These are phyloP conservation scores for Lactarius sp. DNA, from an alignment of 768 basidiomycete genomes.

Conservation along the genomic window DNA sequence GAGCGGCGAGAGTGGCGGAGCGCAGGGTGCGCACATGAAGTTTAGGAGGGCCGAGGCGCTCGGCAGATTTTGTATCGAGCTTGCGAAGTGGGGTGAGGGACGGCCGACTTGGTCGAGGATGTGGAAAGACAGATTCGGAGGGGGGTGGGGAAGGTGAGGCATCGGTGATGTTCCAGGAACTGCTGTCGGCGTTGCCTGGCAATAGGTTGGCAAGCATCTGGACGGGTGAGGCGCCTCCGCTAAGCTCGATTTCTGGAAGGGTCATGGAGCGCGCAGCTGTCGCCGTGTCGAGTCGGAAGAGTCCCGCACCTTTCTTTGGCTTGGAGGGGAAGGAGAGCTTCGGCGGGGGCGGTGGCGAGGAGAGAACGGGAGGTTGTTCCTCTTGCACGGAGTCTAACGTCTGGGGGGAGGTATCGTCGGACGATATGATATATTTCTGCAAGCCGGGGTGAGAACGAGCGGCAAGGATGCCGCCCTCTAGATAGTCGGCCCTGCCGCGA, in stretches of 20 bases:
- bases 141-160: constrained; percentile 62
- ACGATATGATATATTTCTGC: constrained; percentile 44
- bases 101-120: constrained; percentile 51
- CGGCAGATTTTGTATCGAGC: constrained; percentile 57
- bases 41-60: constrained; percentile 50
- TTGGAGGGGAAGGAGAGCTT: constrained; percentile 25
- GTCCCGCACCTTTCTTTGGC: constrained; percentile 40
- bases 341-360: constrained; percentile 13
- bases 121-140: constrained; percentile 51
- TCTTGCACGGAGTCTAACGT: constrained; percentile 28
- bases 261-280: constrained; percentile 47
- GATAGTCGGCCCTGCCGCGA: constrained; percentile 55
- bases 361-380: constrained; percentile 24
- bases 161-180: constrained; percentile 40
- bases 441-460: constrained; percentile 57
- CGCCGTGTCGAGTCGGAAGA: constrained; percentile 65
- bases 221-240: constrained; percentile 41
- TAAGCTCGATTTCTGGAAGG: constrained; percentile 55
- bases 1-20: constrained; percentile 53
- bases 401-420: constrained; percentile 29
- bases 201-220: constrained; percentile 51
- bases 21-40: constrained; percentile 59
- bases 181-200: constrained; percentile 37
- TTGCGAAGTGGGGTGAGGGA: constrained; percentile 58
- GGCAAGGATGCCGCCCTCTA: constrained; percentile 64